Evolutionary conservation across 1,139 yeast genomes (phyloP), one percentile per base, ranked within the genome.

Genomic region (Candida tunisiensis): DNA sequence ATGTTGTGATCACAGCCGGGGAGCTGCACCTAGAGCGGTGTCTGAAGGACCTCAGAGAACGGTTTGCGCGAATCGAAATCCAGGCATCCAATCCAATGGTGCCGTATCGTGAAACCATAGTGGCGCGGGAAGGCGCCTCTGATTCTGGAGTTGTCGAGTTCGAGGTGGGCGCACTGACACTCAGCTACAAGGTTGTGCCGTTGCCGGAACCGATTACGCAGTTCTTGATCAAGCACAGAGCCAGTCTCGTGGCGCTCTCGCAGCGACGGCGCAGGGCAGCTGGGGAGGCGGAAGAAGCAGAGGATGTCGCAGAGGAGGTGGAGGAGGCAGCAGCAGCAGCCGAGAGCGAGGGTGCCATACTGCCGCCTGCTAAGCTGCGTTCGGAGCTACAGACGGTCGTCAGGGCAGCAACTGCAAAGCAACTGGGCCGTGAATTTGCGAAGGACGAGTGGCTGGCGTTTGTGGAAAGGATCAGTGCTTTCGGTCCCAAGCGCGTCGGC

Each of bases 1-100:
- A 88, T 69, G 74, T 88, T 68, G 96, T 88, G 63, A 96, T 98
- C 53, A 93, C 93, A 67, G 82, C 96, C 52, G 98, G 98, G 79
- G 98, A 88, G 71, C 77, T 88, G 65, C 98, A 88, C 65, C 74
- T 88, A 72, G 98, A 88, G 69, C 88, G 88, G 65, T 88, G 96
- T 71, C 69, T 88, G 62, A 60, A 63, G 52, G 98, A 88, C 66
- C 77, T 88, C 62, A 72, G 69, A 31, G 95, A 83, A 39, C 61
- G 96, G 38, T 91, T 85, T 60, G 96, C 98, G 1, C 85, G 85
- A 15, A 70, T 85, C 39, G 94, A 82, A 30, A 74, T 91, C 7
- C 69, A 77, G 7, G 70, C 74, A 20, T 85, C 94, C 21, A 80
- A 80, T 41, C 98, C 98, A 0, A 92, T 80, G 15, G 91, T 91